Base-by-base conservation (phyloP, 257 asterid genomes). In the Solanum lignicaule region DNA sequence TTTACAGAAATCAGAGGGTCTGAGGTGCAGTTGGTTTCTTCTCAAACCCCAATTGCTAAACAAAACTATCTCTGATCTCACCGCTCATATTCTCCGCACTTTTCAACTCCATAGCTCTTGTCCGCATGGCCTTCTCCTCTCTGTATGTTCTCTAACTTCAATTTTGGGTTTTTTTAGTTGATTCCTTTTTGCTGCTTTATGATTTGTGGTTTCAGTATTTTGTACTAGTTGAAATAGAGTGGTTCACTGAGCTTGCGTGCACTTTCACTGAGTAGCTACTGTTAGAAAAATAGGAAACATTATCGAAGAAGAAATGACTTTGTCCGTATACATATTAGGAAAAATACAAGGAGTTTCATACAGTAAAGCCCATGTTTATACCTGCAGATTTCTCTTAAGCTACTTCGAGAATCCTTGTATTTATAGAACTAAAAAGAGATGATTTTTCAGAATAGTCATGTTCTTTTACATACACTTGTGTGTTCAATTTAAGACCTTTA, bases 111-210 rank as follows among this genome's bases (percentile, higher is more conserved):
- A 92, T 36, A 90, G 87, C 18, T 89, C 98, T 73, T 97, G 99
- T 87, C 98, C 99, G 33, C 85, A 94, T 78, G 99, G 99, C 86
- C 92, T 97, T 88, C 89, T 95, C 84, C 98, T 97, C 89, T 93
- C 93, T 72, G 79, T 72, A 72, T 16, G 15, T 32, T 72, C 41
- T 72, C 25, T 72, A 32, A 4, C 43, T 16, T 81, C 68, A 46
- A 9, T 81, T 27, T 79, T 46, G 7, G 31, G 6, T 76, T 75
- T 2, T 75, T n/a, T 76, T 43, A 4, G 85, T 79, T 79, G 84
- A 41, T 79, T 76, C 60, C 6, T 38, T 8, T 38, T 75, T 76
- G 35, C 48, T 76, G 23, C 14, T 71, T 35, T 73, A 20, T 73
- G 27, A 35, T 73, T 73, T 73, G 46, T 73, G 43, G 79, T 1